Conservation (phyloP, 2,329 filamentous ascomycete genomes). For the Rhexocercosporidium sp. region DNA sequence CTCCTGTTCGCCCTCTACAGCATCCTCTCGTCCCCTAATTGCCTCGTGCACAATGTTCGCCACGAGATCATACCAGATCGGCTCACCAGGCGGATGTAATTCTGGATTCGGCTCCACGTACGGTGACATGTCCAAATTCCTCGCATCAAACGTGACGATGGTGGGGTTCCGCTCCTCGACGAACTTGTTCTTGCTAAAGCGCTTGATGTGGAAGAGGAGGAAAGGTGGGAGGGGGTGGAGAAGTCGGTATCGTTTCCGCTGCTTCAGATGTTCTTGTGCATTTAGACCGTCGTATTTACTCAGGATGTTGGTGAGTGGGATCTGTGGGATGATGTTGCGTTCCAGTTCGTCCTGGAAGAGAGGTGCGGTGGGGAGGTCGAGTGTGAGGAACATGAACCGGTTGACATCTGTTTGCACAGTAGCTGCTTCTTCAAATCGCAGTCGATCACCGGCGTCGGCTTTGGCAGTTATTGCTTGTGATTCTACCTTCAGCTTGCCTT, state of each 20-base stretch:
- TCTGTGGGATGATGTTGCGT: conserved; percentile 94
- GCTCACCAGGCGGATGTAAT: conserved; percentile 73
- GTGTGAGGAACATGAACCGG: conserved; percentile 88
- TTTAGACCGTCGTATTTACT: conserved; percentile 90
- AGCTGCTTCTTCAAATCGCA: conserved; percentile 91
- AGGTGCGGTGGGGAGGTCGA: conserved; percentile 89
- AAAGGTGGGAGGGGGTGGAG: conserved; percentile 90
- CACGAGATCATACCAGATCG: conserved; percentile 93
- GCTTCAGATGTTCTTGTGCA: conserved; percentile 86
- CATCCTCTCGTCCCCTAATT: conserved; percentile 76
- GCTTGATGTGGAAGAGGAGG: conserved; percentile 93
- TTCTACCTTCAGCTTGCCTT: conserved; percentile 89
- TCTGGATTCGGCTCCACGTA: conserved; percentile 88
- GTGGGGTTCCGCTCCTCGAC: conserved; percentile 95
- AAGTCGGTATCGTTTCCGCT: conserved; percentile 86
- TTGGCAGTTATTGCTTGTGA: conserved; percentile 92
- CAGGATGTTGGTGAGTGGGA: conserved; percentile 81
- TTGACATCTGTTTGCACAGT: conserved; percentile 77
- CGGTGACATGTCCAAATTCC: conserved; percentile 83
- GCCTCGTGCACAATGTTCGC: conserved; percentile 93
- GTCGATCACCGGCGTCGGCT: conserved; percentile 82
- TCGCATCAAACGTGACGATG: conserved; percentile 93
- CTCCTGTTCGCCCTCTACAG: conserved; percentile 87
- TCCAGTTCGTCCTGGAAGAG: conserved; percentile 95
- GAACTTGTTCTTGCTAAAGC: conserved; percentile 96